A percentile compares a stretch with the other conserved stretches of the same genome.
phyloP scores from a whole-genome alignment of 192 early-diverging fungal species.

The Entomortierella parvispora region DNA sequence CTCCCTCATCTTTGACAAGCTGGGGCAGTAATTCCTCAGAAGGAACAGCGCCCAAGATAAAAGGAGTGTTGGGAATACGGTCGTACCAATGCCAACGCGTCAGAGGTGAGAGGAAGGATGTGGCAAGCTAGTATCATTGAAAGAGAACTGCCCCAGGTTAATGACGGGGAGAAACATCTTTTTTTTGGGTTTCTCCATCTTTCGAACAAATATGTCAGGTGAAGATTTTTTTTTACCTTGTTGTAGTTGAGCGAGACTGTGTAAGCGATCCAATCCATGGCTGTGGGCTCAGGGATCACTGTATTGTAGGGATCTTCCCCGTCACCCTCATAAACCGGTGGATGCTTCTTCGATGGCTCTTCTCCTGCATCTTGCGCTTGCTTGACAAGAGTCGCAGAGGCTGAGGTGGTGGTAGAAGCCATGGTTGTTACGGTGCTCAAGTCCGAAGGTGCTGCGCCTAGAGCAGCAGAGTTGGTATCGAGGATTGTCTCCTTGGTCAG shows the following conservation, averaged over 20 bases:
- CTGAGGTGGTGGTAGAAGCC: no score
- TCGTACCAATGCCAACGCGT: conserved; percentile 48
- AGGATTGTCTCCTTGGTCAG: no score
- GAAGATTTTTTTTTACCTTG: no score
- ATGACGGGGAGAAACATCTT: neutral
- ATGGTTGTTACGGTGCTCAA: no score
- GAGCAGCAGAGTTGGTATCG: no score
- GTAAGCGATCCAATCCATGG: conserved; percentile 30
- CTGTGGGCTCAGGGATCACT: conserved; percentile 13
- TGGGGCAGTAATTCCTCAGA: conserved; percentile 11
- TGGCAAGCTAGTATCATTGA: conserved; percentile 26
- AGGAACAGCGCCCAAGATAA: conserved; percentile 40
- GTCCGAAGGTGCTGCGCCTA: no score
- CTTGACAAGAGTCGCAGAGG: neutral
- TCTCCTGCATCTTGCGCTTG: neutral
- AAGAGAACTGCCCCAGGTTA: no score
- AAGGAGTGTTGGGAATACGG: conserved; percentile 13
- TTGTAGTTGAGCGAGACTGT: conserved; percentile 45
- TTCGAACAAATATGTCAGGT: no score
- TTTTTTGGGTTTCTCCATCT: no score
- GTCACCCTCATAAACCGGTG: conserved; percentile 16
- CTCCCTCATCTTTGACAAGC: conserved; percentile 8
- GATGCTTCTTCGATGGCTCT: neutral
- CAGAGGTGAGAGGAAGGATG: conserved; percentile 24
- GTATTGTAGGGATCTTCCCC: conserved; percentile 16